A percentile compares a stretch with the other conserved stretches of the same genome.
Evolutionary conservation across 2,329 filamentous ascomycete genomes (phyloP).

Genomic region (Fusarium sp.): DNA sequence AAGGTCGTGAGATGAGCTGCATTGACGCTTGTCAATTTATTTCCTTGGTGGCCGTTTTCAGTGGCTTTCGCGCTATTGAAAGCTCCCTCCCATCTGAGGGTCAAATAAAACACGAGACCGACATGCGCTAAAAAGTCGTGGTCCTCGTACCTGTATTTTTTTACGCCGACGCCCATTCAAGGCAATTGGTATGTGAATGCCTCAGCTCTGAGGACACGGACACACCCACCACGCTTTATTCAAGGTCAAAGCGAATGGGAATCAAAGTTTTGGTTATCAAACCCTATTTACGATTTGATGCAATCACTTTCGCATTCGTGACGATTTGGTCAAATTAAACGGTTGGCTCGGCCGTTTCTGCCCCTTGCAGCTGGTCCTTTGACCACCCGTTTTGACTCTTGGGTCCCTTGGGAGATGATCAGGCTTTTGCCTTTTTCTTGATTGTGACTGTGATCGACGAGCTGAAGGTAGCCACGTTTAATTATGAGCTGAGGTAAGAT

Average conservation of each 20-base stretch:
- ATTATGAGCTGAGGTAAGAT: background rate
- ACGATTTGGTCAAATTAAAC: background rate
- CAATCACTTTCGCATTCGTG: background rate
- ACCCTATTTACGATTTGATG: background rate
- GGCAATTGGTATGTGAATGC: background rate
- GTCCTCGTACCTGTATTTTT: no score
- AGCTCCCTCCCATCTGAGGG: background rate
- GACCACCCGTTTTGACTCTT: background rate
- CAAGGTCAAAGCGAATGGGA: background rate
- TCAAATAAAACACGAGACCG: no score
- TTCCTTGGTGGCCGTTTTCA: background rate
- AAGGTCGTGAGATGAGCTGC: background rate
- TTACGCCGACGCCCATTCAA: background rate
- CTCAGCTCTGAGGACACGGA: background rate
- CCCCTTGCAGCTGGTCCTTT: background rate
- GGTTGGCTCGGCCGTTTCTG: background rate
- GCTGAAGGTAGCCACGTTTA: background rate
- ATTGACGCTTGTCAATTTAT: background rate
- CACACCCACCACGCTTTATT: background rate
- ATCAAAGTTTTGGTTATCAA: background rate
- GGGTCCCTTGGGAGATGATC: background rate
- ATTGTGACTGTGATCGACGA: background rate
- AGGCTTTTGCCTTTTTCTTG: background rate
- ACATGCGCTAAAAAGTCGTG: no score
- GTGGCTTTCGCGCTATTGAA: slow-evolving; percentile 14